Evolutionary conservation across 2,329 filamentous ascomycete species (phyloP).

Genomic region (Alternaria conjuncta): DNA sequence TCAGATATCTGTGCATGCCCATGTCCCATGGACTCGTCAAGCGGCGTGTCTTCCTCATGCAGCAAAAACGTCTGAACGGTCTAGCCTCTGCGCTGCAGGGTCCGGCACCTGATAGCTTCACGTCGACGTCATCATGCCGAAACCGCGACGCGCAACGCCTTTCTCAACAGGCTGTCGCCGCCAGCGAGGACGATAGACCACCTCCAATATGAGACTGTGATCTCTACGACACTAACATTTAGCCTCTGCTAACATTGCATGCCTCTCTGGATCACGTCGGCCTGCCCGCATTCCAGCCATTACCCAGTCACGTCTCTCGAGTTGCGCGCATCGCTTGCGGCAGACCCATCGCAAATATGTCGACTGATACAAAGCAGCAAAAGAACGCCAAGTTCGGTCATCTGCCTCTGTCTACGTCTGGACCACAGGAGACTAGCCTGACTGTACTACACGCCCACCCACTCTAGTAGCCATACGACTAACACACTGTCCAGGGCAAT

Average conservation of each 20-base stretch:
- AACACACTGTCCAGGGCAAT: slow-evolving; percentile 35
- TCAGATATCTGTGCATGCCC: not conserved
- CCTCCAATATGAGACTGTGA: not conserved
- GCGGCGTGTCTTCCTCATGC: not conserved
- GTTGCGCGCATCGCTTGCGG: not conserved
- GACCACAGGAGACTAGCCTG: slow-evolving; percentile 48
- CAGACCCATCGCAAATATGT: slow-evolving; percentile 14
- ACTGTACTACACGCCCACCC: slow-evolving; percentile 31
- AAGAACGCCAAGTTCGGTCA: slow-evolving; percentile 47
- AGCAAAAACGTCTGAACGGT: not conserved
- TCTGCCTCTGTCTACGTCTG: slow-evolving; percentile 52
- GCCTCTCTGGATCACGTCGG: no score
- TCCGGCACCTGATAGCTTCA: not conserved
- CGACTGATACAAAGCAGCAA: slow-evolving; percentile 16
- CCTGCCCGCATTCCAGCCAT: not conserved
- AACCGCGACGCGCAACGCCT: not conserved
- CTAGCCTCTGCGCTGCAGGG: not conserved
- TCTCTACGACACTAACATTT: not conserved
- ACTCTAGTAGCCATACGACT: not conserved
- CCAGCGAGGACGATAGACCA: not conserved
- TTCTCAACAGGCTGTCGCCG: not conserved
- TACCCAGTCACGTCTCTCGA: not conserved
- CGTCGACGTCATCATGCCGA: slow-evolving; percentile 4
- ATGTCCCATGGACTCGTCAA: not conserved
- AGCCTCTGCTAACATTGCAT: not conserved